Conservation (phyloP, 2,329 filamentous ascomycete genomes). For the Diaporthe sp. region DNA sequence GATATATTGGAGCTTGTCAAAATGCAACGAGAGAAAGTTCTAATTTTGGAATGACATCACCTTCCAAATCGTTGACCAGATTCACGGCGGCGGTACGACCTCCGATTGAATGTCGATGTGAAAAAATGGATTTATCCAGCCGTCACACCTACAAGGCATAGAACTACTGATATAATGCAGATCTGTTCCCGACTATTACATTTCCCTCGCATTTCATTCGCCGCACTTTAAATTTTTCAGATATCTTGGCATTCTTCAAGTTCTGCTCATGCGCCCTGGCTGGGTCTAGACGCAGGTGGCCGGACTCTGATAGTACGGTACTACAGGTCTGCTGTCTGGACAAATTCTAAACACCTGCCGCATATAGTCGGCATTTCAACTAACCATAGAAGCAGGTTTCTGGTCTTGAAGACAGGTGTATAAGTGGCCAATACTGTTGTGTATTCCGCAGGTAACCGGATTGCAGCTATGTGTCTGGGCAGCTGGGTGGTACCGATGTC, state of each 20-base stretch:
- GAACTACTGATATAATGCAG: not conserved
- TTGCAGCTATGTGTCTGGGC: not conserved
- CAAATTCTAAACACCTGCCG: not conserved
- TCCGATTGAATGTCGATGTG: constrained; percentile 13
- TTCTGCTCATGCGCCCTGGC: not conserved
- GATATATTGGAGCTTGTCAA: constrained; percentile 22
- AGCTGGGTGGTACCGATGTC: not conserved
- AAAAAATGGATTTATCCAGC: not conserved
- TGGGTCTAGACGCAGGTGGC: not conserved
- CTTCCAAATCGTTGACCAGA: not conserved
- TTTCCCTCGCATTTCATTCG: not conserved
- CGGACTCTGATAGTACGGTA: not conserved
- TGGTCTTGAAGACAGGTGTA: not conserved
- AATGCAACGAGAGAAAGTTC: not conserved
- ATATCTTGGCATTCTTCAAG: not conserved
- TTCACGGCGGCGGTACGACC: constrained; percentile 6
- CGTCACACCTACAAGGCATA: not conserved
- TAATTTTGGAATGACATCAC: constrained; percentile 28
- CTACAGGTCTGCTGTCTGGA: not conserved
- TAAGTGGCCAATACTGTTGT: not conserved
- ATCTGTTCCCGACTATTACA: not conserved
- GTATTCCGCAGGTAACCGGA: not conserved
- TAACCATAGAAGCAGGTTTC: not conserved
- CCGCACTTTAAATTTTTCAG: not conserved
- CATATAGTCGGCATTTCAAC: not conserved